Base-by-base conservation (phyloP, 139 green algal genomes). In the Tetradesmus obliquus region DNA sequence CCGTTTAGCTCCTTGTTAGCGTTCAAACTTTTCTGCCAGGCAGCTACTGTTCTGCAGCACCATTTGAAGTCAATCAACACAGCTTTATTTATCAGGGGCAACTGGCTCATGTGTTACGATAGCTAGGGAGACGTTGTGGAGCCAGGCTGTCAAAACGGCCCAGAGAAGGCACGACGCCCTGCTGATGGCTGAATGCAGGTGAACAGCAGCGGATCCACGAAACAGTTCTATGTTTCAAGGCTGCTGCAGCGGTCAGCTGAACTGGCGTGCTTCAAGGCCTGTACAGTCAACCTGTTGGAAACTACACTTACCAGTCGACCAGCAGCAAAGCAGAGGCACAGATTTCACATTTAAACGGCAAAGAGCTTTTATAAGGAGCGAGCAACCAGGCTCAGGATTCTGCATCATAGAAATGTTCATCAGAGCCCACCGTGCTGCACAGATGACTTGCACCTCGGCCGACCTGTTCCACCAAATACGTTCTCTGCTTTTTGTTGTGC, bases 1-100 rank as follows among this genome's bases (percentile, higher is more conserved):
- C 83, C 55, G 83, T 74, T 74, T 88, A 24, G 20, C 22, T n/a
- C 22, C 54, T 79, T 88, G 83, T 74, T 79, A 88, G 20, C 83
- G 17, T 88, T 72, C 20, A 54, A 88, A 72, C 57, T 84, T 58
- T 58, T 55, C 12, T 60, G 79, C 45, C 5, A 15, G 17, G 15
- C n/a, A 13, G 60, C 60, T 4, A 13, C 60, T 20, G 2, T 22
- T 10, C 5, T 71, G 60, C 60, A 71, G 60, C 60, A 71, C 60
- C 60, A 71, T 71, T 71, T 8, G 7, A 66, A 13, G 7, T 8
- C 57, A 66, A 66, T 66, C 57, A 8, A 8, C 8, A 8, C 32
- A 45, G 32, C 32, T 45, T 45, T 45, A 45, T 45, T 45, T 45
- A 45, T 45, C 32, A 45, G 32, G 32, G 32, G 58, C 58, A 66